Base-by-base conservation (phyloP, 148 eudicot species). In the Cornus suecica region DNA sequence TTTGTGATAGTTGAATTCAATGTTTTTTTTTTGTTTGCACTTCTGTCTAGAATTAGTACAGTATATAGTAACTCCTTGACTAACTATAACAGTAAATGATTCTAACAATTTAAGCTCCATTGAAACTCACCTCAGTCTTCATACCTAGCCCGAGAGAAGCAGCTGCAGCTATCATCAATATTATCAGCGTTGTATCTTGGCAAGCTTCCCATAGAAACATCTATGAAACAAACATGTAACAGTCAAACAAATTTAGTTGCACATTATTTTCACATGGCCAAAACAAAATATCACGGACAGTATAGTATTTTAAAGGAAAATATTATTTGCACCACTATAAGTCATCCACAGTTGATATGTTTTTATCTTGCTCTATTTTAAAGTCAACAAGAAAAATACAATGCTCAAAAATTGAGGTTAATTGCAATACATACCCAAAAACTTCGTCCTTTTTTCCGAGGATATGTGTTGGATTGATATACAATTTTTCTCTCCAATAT, bases 101-200 rank as follows among this genome's bases (percentile, higher is more conserved):
- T 31, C 29, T 13, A 58, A 34, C 24, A 13, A 24, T 10, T 10
- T 4, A 24, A n/a, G 26, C 66, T 66, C 51, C 10, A 64, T 30
- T 66, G 66, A 34, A 48, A 23, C 92, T 85, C 83, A 91, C 98
- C 98, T 94, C 96, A 15, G 97, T 80, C 83, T 92, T 90, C 70
- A 94, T 92, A 29, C 99, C 97, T n/a, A 94, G 86, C 52, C 86
- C 97, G 77, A 94, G 79, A 48, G 97, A 92, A 76, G 96, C 97
- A 61, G 90, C 96, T 71, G 97, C 96, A 76, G 99, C 99, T n/a
- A 94, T 84, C 86, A 89, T 88, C 92, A 92, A 87, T 76, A 94
- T 94, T 25, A 94, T 81, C 69, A 94, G 75, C 13, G 96, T 92
- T 52, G 96, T 89, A 84, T 94, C 97, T 74, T 81, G 88, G 81